Conservation (phyloP, 768 basidiomycete genomes). For the Tulasnella sp. region DNA sequence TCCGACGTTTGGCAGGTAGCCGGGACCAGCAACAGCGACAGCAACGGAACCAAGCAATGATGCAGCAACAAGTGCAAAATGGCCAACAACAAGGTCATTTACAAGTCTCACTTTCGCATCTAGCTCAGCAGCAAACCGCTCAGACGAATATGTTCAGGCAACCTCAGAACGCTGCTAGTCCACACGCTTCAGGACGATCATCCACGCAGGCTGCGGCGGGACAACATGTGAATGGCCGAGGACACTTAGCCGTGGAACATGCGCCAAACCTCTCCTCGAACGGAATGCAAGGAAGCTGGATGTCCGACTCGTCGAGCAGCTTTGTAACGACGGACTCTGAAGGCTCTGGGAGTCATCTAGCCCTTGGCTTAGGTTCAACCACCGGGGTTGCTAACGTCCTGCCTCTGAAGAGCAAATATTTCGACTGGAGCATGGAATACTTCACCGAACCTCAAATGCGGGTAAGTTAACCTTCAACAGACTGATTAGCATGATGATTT, state of each 20-base stretch:
- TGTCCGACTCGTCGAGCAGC: constrained; percentile 9
- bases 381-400: constrained; percentile 52
- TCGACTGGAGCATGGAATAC: constrained; percentile 94
- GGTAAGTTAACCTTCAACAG: constrained; percentile 40
- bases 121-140: constrained; percentile 37
- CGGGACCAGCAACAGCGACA: constrained; percentile 5
- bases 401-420: constrained; percentile 86
- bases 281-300: neutral
- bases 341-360: constrained; percentile 34
- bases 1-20: constrained; percentile 43
- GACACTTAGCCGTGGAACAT: neutral
- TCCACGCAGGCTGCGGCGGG: constrained; percentile 40
- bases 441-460: constrained; percentile 99
- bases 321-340: constrained; percentile 16
- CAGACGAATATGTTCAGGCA: constrained; percentile 19
- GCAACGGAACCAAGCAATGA: constrained; percentile 20
- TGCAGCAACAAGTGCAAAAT: neutral
- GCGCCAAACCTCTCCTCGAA: neutral
- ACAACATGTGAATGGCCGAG: neutral
- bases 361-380: constrained; percentile 71
- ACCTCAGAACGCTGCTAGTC: constrained; percentile 34
- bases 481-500: neutral
- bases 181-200: constrained; percentile 34
- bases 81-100: constrained; percentile 14
- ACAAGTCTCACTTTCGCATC: constrained; percentile 17